Percentiles rank a stretch among this genome's conserved stretches.
phyloP scores from a whole-genome alignment of 257 asterid species.

The Phtheirospermum japonicum region DNA sequence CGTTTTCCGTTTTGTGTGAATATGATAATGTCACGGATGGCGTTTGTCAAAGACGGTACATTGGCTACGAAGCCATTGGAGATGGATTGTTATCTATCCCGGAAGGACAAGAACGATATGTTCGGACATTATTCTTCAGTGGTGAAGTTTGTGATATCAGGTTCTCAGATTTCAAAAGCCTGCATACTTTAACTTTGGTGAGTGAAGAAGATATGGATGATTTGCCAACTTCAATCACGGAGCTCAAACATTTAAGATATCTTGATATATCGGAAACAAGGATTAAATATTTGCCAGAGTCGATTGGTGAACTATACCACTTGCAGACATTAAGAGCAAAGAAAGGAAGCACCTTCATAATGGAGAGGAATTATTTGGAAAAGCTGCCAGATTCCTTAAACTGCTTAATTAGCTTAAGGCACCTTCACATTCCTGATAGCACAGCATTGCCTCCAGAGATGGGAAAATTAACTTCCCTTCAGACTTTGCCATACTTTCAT shows the following conservation, averaged over 20 bases:
- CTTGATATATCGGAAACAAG: constrained; percentile 8
- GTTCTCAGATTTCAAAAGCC: too few relatives aligned
- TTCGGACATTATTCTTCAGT: too few relatives aligned
- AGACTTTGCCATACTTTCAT: too few relatives aligned
- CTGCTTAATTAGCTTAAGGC: constrained; percentile 27
- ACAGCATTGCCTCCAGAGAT: too few relatives aligned
- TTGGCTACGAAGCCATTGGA: neutral
- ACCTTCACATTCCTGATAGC: too few relatives aligned
- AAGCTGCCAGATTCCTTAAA: too few relatives aligned
- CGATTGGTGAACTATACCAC: constrained; percentile 17
- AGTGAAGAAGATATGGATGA: constrained; percentile 5
- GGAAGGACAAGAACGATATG: neutral
- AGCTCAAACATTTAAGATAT: constrained; percentile 15
- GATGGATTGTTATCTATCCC: neutral
- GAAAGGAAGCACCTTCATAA: too few relatives aligned
- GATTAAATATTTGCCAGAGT: constrained; percentile 18
- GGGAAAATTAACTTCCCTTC: too few relatives aligned
- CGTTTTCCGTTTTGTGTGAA: neutral
- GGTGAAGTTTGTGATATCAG: too few relatives aligned
- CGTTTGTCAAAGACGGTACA: neutral
- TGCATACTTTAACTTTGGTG: too few relatives aligned
- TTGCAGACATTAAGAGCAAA: too few relatives aligned
- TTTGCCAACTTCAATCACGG: constrained; percentile 15
- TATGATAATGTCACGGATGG: too few relatives aligned
- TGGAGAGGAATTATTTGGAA: neutral